Conservation (phyloP, 2,329 filamentous ascomycete genomes). For the Microdochium bolleyi region DNA sequence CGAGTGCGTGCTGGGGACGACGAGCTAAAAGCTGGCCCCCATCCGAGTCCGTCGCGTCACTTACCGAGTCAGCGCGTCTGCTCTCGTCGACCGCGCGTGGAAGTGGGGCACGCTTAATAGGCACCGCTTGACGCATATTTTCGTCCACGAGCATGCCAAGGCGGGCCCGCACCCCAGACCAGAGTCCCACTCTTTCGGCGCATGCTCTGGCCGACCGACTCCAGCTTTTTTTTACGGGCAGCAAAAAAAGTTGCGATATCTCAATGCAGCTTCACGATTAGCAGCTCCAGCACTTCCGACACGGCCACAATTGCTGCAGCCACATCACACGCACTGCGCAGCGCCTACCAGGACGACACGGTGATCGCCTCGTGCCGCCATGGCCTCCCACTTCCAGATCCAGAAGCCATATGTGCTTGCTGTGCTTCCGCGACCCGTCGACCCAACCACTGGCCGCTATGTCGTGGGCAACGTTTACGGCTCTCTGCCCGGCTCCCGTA, state of each 20-base stretch:
- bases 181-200: background rate
- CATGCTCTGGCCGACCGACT: background rate
- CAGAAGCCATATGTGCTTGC: conserved; percentile 58
- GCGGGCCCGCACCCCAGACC: background rate
- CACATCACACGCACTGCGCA: background rate
- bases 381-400: conserved; percentile 54
- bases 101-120: background rate
- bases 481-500: conserved; percentile 47
- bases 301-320: background rate
- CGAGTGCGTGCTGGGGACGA: no score
- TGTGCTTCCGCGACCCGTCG: conserved; percentile 49
- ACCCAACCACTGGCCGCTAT: conserved; percentile 38
- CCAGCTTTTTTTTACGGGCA: background rate
- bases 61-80: background rate
- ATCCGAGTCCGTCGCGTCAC: background rate
- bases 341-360: background rate
- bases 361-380: conserved; percentile 15
- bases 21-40: background rate
- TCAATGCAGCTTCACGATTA: background rate
- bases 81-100: background rate
- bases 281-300: no score
- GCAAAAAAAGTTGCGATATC: conserved; percentile 1
- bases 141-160: background rate
- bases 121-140: background rate
- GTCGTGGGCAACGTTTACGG: conserved; percentile 55